phyloP scores from a whole-genome alignment of 371 early-diverging fungal genomes.

The Mucor mucedo region DNA sequence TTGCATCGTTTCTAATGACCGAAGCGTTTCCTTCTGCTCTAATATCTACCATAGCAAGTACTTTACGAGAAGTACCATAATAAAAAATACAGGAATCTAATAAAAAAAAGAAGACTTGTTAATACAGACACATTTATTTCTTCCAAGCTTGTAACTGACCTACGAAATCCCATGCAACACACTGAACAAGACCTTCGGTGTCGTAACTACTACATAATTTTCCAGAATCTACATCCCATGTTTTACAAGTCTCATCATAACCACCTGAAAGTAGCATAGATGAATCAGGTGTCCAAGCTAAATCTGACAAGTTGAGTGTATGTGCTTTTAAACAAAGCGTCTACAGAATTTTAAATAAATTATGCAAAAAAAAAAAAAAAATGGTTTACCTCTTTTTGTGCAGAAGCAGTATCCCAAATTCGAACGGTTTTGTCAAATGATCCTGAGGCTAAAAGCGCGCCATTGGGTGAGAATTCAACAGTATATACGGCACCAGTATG shows the following conservation, averaged over 20 bases:
- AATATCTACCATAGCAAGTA: slow-evolving; percentile 73
- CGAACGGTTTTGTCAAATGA: slow-evolving; percentile 91
- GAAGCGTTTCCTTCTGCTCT: slow-evolving; percentile 52
- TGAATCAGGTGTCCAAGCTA: slow-evolving; percentile 82
- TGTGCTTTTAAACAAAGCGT: slow-evolving; percentile 69
- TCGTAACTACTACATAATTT: slow-evolving; percentile 70
- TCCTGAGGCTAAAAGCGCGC: slow-evolving; percentile 82
- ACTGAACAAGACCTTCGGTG: slow-evolving; percentile 85
- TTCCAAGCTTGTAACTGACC: background rate
- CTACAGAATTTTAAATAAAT: slow-evolving; percentile 20
- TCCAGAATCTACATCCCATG: slow-evolving; percentile 82
- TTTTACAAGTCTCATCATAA: slow-evolving; percentile 84
- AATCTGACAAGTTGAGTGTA: slow-evolving; percentile 81
- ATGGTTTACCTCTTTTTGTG: slow-evolving; percentile 69
- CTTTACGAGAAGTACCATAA: slow-evolving; percentile 80
- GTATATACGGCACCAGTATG: slow-evolving; percentile 88
- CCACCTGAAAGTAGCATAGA: slow-evolving; percentile 77
- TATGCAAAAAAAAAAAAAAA: background rate
- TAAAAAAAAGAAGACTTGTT: background rate
- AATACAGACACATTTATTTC: background rate
- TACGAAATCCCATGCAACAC: slow-evolving; percentile 80
- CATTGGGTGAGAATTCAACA: slow-evolving; percentile 83
- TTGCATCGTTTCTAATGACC: slow-evolving; percentile 70
- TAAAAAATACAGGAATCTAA: slow-evolving; percentile 75
- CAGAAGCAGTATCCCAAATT: slow-evolving; percentile 82